Percentiles rank a stretch among this genome's conserved stretches.
Evolutionary conservation across 371 early-diverging fungal genomes (phyloP).

Genomic region (Mucor plumbeus): DNA sequence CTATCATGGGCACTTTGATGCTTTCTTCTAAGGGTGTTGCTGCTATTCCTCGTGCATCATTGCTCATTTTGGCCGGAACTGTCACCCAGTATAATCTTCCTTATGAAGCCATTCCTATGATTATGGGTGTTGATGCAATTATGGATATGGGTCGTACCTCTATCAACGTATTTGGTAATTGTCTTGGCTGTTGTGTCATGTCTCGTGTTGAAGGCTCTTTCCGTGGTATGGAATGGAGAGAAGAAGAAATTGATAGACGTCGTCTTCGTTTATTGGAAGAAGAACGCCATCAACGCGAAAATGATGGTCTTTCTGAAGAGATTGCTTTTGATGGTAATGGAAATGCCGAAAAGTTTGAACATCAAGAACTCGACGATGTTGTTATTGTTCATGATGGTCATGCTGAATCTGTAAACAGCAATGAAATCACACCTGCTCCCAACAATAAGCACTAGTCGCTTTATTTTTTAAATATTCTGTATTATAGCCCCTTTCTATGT

Average conservation of each 20-base stretch:
- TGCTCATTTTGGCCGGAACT: slow-evolving; percentile 35
- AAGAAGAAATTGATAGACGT: slow-evolving; percentile 43
- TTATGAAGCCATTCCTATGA: slow-evolving; percentile 60
- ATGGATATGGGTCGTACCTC: slow-evolving; percentile 83
- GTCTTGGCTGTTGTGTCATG: slow-evolving; percentile 74
- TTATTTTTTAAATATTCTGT: background rate
- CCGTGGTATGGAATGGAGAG: slow-evolving; percentile 58
- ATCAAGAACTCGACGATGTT: slow-evolving; percentile 7
- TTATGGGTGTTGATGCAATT: slow-evolving; percentile 79
- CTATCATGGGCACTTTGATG: slow-evolving; percentile 70
- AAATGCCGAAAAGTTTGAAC: background rate
- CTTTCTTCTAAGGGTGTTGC: slow-evolving; percentile 84
- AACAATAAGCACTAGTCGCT: background rate
- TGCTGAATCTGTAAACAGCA: slow-evolving; percentile 8
- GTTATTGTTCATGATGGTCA: slow-evolving; percentile 13
- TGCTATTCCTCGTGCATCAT: slow-evolving; percentile 77
- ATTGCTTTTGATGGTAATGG: slow-evolving; percentile 6
- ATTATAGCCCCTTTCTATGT: background rate
- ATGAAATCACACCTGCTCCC: slow-evolving; percentile 10
- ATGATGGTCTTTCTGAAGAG: slow-evolving; percentile 16
- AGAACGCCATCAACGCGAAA: slow-evolving; percentile 4
- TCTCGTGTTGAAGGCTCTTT: slow-evolving; percentile 78
- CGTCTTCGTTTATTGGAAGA: slow-evolving; percentile 7
- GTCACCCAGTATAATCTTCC: slow-evolving; percentile 60
- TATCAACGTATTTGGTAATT: slow-evolving; percentile 76